phyloP scores from a whole-genome alignment of 495 filamentous ascomycete species.

The Trichodelitschia bisporula region DNA sequence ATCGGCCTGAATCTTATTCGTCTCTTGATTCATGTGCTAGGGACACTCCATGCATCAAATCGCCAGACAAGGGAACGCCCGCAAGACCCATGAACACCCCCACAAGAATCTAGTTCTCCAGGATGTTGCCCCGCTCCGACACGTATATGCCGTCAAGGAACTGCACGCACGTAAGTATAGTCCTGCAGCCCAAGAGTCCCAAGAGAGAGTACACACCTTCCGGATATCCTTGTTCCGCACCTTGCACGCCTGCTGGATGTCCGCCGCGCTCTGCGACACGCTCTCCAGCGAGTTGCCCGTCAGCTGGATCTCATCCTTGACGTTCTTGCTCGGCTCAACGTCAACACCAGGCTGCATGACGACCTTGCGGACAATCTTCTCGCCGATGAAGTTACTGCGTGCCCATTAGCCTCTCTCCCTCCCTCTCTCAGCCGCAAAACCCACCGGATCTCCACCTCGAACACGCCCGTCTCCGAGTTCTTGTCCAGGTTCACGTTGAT shows the following conservation, averaged over 20 bases:
- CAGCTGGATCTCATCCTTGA: constrained; percentile 91
- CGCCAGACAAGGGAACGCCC: too few relatives aligned
- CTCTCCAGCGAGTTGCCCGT: constrained; percentile 85
- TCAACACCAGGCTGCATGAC: constrained; percentile 75
- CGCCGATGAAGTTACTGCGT: constrained; percentile 91
- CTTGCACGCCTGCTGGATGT: constrained; percentile 98
- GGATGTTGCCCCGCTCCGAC: constrained; percentile 87
- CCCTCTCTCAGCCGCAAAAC: constrained; percentile 16
- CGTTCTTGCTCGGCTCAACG: constrained; percentile 62
- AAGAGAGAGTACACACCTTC: constrained; percentile 38
- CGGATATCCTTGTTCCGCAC: constrained; percentile 99
- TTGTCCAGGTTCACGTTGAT: constrained; percentile 99
- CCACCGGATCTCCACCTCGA: constrained; percentile 92
- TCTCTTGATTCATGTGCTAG: too few relatives aligned
- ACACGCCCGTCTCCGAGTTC: constrained; percentile 70
- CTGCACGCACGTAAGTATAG: constrained; percentile 25
- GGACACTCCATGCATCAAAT: too few relatives aligned
- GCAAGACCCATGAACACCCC: too few relatives aligned
- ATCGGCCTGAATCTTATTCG: too few relatives aligned
- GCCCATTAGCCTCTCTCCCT: background rate
- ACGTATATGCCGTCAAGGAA: constrained; percentile 99
- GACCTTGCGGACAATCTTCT: constrained; percentile 94
- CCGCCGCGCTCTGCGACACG: constrained; percentile 91
- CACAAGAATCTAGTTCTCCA: constrained; percentile 49
- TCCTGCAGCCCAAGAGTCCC: background rate